Base-by-base conservation (phyloP, 768 basidiomycete species). In the Rhizopogon vesiculosus region DNA sequence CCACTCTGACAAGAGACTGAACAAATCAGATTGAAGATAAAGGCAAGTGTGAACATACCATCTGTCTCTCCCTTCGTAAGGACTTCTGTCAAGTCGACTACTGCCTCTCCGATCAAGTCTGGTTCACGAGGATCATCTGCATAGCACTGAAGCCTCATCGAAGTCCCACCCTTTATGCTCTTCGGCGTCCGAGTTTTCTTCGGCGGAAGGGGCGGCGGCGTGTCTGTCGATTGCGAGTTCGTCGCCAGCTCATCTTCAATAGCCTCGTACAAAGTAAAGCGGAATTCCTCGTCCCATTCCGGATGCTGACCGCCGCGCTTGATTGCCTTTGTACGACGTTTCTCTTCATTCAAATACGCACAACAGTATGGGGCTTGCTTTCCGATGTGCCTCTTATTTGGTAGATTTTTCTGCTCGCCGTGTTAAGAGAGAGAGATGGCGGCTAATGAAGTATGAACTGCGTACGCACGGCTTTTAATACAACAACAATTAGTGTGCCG, bases 261-360 rank as follows among this genome's bases (percentile, higher is more conserved):
- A 60, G 93, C 92, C 66, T 98, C 95, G 60, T 78, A 82, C 44
- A 99, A 76, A 25, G 87, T 86, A 72, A 98, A 98, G 42, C 97
- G 87, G 65, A 98, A 78, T 73, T 99, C 97, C 64, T 97, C 94
- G 67, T 99, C 97, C 95, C 97, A 99, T 73, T 93, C 93, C 5
- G 97, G 97, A 70, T 97, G 94, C 69, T 99, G 97, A 16, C 97
- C 97, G 49, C 97, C 97, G 31, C 93, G 87, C 68, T 91, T 95
- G 69, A 98, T 88, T n/a, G 93, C 85, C 69, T 89, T 92, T 5
- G 96, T 98, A 51, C 91, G 81, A 56, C 86, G 83, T 65, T 86
- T 94, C 70, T 94, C 87, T 49, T 85, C 85, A 66, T 91, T 88
- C 51, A 94, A 75, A 3, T 78, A 76, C 25, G 96, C 81, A 22